phyloP scores from a whole-genome alignment of 306 rosid genomes.

The Mucuna pruriens region DNA sequence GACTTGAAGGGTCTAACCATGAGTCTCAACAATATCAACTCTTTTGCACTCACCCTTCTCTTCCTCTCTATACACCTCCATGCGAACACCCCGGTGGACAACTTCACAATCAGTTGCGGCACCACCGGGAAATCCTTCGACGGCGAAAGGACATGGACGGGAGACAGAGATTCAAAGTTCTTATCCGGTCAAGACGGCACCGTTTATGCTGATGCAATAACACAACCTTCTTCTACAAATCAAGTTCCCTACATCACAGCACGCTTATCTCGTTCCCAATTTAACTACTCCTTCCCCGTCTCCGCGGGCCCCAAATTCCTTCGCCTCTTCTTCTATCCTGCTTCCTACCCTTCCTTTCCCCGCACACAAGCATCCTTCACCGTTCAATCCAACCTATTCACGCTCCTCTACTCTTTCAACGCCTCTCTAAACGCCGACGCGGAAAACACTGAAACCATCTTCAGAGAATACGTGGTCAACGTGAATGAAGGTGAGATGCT shows the following conservation, averaged over 20 bases:
- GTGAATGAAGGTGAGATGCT: conserved; percentile 36
- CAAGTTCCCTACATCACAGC: conserved; percentile 35
- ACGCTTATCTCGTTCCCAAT: conserved; percentile 40
- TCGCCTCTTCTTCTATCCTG: conserved; percentile 52
- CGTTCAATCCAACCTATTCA: conserved; percentile 36
- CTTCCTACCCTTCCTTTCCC: conserved; percentile 17
- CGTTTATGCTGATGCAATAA: neutral
- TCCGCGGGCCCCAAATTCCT: conserved; percentile 44
- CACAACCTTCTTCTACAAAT: conserved; percentile 2
- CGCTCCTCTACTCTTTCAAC: conserved; percentile 47
- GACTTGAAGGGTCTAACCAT: neutral
- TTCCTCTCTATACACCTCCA: neutral
- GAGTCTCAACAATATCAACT: neutral
- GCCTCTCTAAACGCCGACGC: conserved; percentile 40
- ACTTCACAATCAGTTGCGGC: conserved; percentile 42
- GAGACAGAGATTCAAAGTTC: conserved; percentile 8
- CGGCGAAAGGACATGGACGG: conserved; percentile 37
- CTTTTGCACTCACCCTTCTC: neutral
- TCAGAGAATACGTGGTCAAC: conserved; percentile 50
- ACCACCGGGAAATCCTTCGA: conserved; percentile 31
- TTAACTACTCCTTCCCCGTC: conserved; percentile 57
- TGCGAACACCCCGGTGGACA: conserved; percentile 37
- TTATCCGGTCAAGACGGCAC: neutral
- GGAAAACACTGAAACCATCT: neutral
- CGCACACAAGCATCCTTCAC: conserved; percentile 42